phyloP scores from a whole-genome alignment of 1,284 basidiomycete species.

The Meira miltonrushii region DNA sequence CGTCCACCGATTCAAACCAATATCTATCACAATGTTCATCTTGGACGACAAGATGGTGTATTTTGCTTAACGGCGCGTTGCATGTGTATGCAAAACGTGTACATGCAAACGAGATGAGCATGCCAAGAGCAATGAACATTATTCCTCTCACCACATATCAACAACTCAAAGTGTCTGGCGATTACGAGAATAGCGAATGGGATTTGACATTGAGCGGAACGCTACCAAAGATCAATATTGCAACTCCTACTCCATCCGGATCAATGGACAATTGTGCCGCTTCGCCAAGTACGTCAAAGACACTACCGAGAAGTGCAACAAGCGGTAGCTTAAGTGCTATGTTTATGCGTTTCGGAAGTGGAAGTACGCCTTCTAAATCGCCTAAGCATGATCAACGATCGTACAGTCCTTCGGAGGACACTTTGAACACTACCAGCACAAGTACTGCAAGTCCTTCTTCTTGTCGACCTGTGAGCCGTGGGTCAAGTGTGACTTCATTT shows the following conservation, averaged over 20 bases:
- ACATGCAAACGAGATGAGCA: background rate
- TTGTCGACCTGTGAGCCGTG: no score
- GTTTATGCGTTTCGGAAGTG: background rate
- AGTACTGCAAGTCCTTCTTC: no score
- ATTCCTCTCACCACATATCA: constrained; percentile 1
- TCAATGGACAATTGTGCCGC: no score
- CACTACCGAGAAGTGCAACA: background rate
- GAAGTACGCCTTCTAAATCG: no score
- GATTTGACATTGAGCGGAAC: no score
- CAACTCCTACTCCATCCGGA: no score
- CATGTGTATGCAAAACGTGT: background rate
- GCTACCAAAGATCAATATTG: no score
- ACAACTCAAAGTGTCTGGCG: background rate
- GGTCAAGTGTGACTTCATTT: no score
- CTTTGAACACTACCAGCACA: no score
- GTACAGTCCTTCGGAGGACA: no score
- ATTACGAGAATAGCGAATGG: background rate
- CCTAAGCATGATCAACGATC: no score
- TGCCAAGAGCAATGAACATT: background rate
- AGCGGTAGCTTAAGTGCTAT: background rate
- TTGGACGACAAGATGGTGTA: background rate
- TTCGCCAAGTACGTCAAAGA: background rate
- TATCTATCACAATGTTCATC: background rate
- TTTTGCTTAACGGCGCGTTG: background rate
- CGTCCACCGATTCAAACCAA: background rate